These are phyloP conservation scores for Pythium aristosporum DNA, from an alignment of 352 stramenopile species.

Conservation along the genomic window DNA sequence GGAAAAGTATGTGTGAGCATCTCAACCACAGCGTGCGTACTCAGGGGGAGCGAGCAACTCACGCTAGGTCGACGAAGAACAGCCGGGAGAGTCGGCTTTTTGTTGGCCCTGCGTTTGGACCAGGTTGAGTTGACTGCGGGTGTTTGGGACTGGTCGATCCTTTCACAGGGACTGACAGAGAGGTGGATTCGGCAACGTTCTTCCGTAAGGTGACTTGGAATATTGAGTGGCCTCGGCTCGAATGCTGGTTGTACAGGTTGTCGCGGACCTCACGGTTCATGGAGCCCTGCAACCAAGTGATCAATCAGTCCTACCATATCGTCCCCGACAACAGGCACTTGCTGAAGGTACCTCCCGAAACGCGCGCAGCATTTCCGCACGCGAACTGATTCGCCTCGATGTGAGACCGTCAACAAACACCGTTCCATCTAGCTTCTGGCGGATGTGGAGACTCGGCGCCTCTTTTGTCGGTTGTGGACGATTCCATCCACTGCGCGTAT, in stretches of 20 bases:
- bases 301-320: neutral
- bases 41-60: neutral
- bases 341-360: conserved; percentile 49
- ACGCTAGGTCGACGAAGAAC: conserved; percentile 80
- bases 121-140: neutral
- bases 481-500: conserved; percentile 57
- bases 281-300: conserved; percentile 39
- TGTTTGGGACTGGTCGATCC: conserved; percentile 8
- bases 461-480: conserved; percentile 45
- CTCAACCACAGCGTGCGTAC: neutral
- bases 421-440: conserved; percentile 61
- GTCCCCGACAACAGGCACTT: neutral
- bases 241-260: conserved; percentile 76
- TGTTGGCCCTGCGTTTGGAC: neutral
- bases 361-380: conserved; percentile 50
- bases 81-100: conserved; percentile 50
- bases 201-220: conserved; percentile 68
- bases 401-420: conserved; percentile 75
- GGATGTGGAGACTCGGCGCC: conserved; percentile 47
- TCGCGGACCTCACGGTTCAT: conserved; percentile 66
- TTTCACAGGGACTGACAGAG: neutral
- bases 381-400: conserved; percentile 42
- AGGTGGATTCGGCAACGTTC: conserved; percentile 19
- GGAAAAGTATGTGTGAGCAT: conserved; percentile 1
- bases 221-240: conserved; percentile 64